Evolutionary conservation across 139 green algal genomes (phyloP).

Genomic region (Bryopsis sp.): DNA sequence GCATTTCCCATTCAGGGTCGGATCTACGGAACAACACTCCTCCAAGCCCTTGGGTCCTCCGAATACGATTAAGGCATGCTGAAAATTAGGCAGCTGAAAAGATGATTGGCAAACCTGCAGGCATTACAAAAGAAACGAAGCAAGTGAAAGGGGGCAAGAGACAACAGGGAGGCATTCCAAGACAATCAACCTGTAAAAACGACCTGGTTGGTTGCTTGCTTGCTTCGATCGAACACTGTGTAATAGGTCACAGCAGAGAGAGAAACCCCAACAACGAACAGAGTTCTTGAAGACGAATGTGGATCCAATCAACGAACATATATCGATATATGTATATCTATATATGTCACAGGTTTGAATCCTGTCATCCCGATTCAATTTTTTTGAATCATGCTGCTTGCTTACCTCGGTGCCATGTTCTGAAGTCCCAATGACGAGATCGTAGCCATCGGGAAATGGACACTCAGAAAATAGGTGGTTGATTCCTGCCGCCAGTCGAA

Average conservation of each 20-base stretch:
- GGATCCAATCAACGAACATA: background rate
- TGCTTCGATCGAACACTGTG: background rate
- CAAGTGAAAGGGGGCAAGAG: too few species aligned
- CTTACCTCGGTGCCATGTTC: conserved; percentile 35
- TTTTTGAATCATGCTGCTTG: background rate
- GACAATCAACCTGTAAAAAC: background rate
- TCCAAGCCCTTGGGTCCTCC: conserved; percentile 65
- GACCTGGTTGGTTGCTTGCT: background rate
- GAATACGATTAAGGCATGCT: conserved; percentile 70
- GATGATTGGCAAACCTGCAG: conserved; percentile 21
- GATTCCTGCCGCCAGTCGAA: conserved; percentile 58
- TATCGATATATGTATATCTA: background rate
- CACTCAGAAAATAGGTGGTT: conserved; percentile 42
- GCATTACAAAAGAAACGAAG: background rate
- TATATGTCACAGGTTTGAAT: background rate
- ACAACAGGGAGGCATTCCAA: too few species aligned
- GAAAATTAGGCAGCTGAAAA: conserved; percentile 50
- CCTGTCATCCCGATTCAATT: background rate
- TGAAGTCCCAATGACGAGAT: conserved; percentile 53
- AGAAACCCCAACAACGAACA: background rate
- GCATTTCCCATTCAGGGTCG: conserved; percentile 20
- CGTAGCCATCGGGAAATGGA: conserved; percentile 54
- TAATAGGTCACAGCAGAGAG: background rate
- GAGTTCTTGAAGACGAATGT: background rate
- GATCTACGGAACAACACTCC: conserved; percentile 28